Base-by-base conservation (phyloP, 805 yeast species). In the Priceomyces fermenticarens region DNA sequence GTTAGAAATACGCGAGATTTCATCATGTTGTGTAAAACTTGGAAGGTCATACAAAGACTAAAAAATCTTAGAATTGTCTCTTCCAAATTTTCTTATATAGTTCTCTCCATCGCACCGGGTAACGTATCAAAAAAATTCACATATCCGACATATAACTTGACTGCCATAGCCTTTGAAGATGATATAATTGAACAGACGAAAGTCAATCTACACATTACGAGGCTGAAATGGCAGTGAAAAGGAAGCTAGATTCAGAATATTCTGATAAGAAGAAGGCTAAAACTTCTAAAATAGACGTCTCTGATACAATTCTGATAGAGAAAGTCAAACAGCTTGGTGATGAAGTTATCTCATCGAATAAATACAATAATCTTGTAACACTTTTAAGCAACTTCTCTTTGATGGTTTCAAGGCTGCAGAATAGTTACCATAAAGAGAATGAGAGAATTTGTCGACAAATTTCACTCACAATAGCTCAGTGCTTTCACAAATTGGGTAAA, bases 1-100 rank as follows among this genome's bases (percentile, higher is more conserved):
- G 73, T 68, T 59, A 48, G 72, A 54, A 58, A 49, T 58, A 78
- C 81, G 81, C 75, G 72, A 75, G 78, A 63, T 65, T 72, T 77
- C 83, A 77, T 77, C 83, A 77, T 75, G 51, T 61, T 54, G 70
- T 72, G 65, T 75, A 73, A 76, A 77, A 77, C 80, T 77, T 77
- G 78, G 83, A 79, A 77, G 80, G 83, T 70, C 79, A 75, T 75
- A 71, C 58, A 63, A 61, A 49, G 38, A 35, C 16, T 7, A 35
- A 16, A 35, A 27, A 13, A 25, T 26, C 10, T 20, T 35, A 20
- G 25, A 10, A 35, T 25, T 20, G 26, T 4, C n/a, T n/a, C 4
- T 25, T 12, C 10, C 13, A 35, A 12, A 14, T 13, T 29, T 39
- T 36, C 57, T 57, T 55, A 55, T 5, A 20, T 20, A 20, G 25